Base-by-base conservation (phyloP, 176 grass and related monocot species). In the Hyparrhenia diplandra region DNA sequence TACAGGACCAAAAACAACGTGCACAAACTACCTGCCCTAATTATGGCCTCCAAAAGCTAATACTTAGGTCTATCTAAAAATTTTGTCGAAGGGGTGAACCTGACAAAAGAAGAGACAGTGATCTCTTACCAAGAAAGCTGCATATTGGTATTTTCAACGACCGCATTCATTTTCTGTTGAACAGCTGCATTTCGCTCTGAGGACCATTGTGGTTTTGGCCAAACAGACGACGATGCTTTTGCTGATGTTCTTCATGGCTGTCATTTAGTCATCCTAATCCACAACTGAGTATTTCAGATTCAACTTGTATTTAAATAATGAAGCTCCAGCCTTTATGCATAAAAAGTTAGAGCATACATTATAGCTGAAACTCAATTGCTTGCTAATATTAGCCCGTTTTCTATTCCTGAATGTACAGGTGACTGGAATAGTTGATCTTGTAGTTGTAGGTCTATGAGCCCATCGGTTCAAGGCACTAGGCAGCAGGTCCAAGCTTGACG, bases 41-140 rank as follows among this genome's bases (percentile, higher is more conserved):
- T 80, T 17, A 80, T 64, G 14, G 64, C 82, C 17, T 71, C 77
- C 34, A 57, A 85, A 71, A 76, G 77, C 71, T 76, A 30, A 54
- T n/a, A 1, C 32, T 76, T 76, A 61, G 51, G 76, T 27, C 7
- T 13, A 67, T 36, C 21, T 6, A 20, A 39, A 28, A 69, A n/a
- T 25, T 41, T 77, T 10, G 66, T 77, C 78, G 82, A 77, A 73
- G 73, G 78, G 78, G 57, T 73, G 73, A 89, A 57, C 66, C 23
- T 18, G 78, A 82, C 66, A 77, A 89, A 85, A 77, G 78, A 45
- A 72, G 43, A 36, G 70, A 81, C 69, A 81, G 29, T 21, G 77
- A 80, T 81, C 23, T 71, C 64, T 71, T 42, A 64, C 71, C 68
- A 18, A 41, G 20, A 57, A 84, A 39, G 46, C 17, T 74, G 51